Evolutionary conservation across 306 rosid species (phyloP), one percentile per base, ranked within the genome.

Genomic region (Glycine latifolia): DNA sequence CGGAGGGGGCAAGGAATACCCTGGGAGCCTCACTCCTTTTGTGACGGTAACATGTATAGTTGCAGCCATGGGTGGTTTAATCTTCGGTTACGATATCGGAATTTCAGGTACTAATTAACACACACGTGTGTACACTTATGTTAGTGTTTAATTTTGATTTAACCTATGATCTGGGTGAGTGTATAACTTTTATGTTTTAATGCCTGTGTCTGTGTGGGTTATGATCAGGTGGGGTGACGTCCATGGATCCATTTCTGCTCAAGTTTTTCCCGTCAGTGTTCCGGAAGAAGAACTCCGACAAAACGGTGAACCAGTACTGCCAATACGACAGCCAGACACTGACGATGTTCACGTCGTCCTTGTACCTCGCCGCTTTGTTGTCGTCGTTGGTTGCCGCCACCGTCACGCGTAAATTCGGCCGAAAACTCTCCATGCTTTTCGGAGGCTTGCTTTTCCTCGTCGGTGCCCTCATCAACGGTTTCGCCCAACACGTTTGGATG

Each of bases 1-100:
- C 3, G 78, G 55, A 7, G 90, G 89, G 16, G 82, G 69, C 1
- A 88, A 75, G 74, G 93, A 75, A 73, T 95, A 95, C 13, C 90
- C 95, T 0, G 99, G 99, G 7, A 89, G 88, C 16, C 94, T 95
- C 75, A 95, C 99, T 52, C 86, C 88, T 0, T 95, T 71, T 43
- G 97, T 95, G 8, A 82, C 86, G 0, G 72, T 88, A 55, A 91
- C 99, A 49, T 95, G 99, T 17, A 83, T 95, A 17, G 95, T 93
- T 12, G 99, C 99, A 0, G 99, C 92, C 80, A 93, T 93, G 99
- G 99, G 99, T 3, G 99, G 99, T 5, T 83, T 95, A n/a, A 95
- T 95, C 79, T 95, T 95, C 52, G 99, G 99, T 3, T 92, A 93
- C 85, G 99, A 95, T 63, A 93, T 95, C 54, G 99, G 99, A 13